Percentiles rank a stretch among this genome's conserved stretches.
These are phyloP conservation scores for Panus rudis DNA, from an alignment of 768 basidiomycete species.

Conservation along the genomic window DNA sequence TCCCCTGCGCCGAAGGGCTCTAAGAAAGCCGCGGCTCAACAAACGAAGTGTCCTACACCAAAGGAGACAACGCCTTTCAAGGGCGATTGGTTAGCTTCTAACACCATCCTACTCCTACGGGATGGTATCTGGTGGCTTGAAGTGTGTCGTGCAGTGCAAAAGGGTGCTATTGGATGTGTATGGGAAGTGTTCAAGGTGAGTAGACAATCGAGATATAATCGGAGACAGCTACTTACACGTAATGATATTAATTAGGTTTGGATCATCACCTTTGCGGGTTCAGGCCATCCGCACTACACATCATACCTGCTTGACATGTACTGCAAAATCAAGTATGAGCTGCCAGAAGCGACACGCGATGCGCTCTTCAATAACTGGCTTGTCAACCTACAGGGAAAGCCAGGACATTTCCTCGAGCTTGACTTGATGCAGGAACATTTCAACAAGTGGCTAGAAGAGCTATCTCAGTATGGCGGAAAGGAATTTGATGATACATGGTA, in stretches of 20 bases:
- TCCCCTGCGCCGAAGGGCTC: too few species aligned
- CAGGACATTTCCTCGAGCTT: slow-evolving; percentile 6
- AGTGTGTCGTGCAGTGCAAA: not conserved
- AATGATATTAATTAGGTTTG: not conserved
- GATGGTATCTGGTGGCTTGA: slow-evolving; percentile 5
- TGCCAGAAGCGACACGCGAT: not conserved
- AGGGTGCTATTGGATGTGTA: not conserved
- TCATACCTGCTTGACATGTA: not conserved
- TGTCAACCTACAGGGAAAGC: slow-evolving; percentile 4
- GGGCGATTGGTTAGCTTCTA: not conserved
- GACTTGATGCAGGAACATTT: slow-evolving; percentile 25
- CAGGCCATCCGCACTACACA: not conserved
- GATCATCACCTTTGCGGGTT: not conserved
- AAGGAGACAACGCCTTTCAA: too few species aligned
- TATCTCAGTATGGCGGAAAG: not conserved
- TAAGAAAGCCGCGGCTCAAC: not conserved
- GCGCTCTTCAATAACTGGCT: slow-evolving; percentile 7
- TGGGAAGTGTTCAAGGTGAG: slow-evolving; percentile 1
- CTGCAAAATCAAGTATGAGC: not conserved
- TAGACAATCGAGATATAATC: not conserved
- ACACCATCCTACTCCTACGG: not conserved
- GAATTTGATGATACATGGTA: slow-evolving; percentile 23
- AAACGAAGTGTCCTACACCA: not conserved
- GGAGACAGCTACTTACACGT: not conserved
- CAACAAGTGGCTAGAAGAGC: slow-evolving; percentile 22